Conservation (phyloP, 1,139 yeast genomes). For the Eremothecium gossypii region DNA sequence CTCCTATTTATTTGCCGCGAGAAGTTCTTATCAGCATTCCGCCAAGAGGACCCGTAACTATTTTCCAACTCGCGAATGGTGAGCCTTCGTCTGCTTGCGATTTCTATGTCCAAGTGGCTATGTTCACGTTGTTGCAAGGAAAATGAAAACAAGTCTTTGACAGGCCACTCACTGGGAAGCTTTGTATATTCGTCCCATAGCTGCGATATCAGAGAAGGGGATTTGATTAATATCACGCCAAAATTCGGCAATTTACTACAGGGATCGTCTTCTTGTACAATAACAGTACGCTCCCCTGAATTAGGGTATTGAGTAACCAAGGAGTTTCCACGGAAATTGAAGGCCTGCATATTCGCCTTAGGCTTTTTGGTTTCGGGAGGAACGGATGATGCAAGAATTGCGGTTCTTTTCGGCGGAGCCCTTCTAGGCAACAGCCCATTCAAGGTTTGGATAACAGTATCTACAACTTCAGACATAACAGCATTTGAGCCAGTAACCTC, state of each 20-base stretch:
- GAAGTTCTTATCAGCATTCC: constrained; percentile 24
- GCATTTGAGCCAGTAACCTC: not conserved
- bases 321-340: not conserved
- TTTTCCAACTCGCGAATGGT: constrained; percentile 20
- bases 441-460: constrained; percentile 5
- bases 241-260: constrained; percentile 20
- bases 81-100: constrained; percentile 16
- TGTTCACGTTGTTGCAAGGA: constrained; percentile 12
- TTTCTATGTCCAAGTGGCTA: constrained; percentile 10
- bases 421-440: constrained; percentile 3
- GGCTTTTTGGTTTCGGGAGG: not conserved
- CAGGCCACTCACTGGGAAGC: constrained; percentile 21
- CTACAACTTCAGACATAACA: constrained; percentile 5
- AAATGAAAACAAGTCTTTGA: constrained; percentile 16
- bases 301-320: not conserved
- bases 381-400: not conserved
- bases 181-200: constrained; percentile 26
- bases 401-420: not conserved
- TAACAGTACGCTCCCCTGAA: not conserved
- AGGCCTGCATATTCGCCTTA: not conserved
- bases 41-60: constrained; percentile 23
- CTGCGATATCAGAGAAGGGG: constrained; percentile 22
- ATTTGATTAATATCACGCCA: constrained; percentile 24
- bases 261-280: constrained; percentile 12
- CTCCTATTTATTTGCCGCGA: constrained; percentile 26